These are phyloP conservation scores for Rhodotorula sp. DNA, from an alignment of 1,284 basidiomycete genomes.

Conservation along the genomic window DNA sequence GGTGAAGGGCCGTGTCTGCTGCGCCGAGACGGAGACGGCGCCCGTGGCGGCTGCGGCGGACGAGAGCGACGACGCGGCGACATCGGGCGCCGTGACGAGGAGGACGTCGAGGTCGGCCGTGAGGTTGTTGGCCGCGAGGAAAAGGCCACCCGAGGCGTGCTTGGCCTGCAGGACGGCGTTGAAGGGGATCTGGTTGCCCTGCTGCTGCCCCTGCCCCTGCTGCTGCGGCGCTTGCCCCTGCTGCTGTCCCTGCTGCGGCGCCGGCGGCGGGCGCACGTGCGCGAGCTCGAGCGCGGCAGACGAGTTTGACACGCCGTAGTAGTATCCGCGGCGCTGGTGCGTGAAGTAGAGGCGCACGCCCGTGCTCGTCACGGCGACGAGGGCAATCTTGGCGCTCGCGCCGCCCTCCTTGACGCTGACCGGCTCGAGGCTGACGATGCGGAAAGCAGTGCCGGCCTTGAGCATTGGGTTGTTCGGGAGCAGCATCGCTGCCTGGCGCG, in stretches of 20 bases:
- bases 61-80: slow-evolving; percentile 49
- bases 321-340: slow-evolving; percentile 48
- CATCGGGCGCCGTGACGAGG: slow-evolving; percentile 72
- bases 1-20: slow-evolving; percentile 17
- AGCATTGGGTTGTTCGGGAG: slow-evolving; percentile 38
- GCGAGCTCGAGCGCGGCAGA: slow-evolving; percentile 60
- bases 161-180: slow-evolving; percentile 57
- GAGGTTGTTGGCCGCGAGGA: slow-evolving; percentile 60
- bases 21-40: background rate
- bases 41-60: slow-evolving; percentile 15
- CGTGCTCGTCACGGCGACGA: slow-evolving; percentile 76
- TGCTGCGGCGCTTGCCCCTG: slow-evolving; percentile 49
- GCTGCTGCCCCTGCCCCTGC: slow-evolving; percentile 25
- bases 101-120: slow-evolving; percentile 72
- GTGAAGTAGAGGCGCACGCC: slow-evolving; percentile 79
- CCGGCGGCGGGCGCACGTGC: slow-evolving; percentile 76
- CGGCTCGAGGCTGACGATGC: slow-evolving; percentile 50
- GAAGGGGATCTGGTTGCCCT: slow-evolving; percentile 31
- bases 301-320: slow-evolving; percentile 37
- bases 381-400: slow-evolving; percentile 58
- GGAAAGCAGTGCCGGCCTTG: slow-evolving; percentile 34
- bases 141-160: slow-evolving; percentile 60
- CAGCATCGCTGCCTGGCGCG: slow-evolving; percentile 31
- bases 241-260: slow-evolving; percentile 55
- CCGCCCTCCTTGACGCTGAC: slow-evolving; percentile 51